Percentiles rank a stretch among this genome's conserved stretches.
Conservation (phyloP, 805 yeast genomes). For the Cyberlindnera suaveolens region DNA sequence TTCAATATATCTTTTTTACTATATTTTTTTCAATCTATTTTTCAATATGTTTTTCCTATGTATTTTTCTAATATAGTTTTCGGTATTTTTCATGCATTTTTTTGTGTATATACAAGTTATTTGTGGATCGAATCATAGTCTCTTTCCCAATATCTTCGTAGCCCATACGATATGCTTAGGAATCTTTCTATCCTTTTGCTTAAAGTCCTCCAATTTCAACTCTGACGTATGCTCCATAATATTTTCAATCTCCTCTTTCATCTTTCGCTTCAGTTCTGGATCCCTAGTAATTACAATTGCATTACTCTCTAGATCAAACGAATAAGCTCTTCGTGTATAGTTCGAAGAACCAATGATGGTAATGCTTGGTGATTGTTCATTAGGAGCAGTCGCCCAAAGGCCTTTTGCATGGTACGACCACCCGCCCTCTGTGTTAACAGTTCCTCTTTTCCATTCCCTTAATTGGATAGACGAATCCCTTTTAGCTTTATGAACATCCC, state of each 20-base stretch:
- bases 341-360: slow-evolving; percentile 91
- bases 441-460: slow-evolving; percentile 83
- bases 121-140: slow-evolving; percentile 27
- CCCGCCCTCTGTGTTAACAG: slow-evolving; percentile 73
- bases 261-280: slow-evolving; percentile 43
- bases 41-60: no score
- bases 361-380: slow-evolving; percentile 53
- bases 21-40: no score
- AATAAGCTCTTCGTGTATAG: slow-evolving; percentile 85
- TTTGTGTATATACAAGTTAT: not conserved
- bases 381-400: slow-evolving; percentile 68
- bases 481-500: slow-evolving; percentile 37
- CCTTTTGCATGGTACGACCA: slow-evolving; percentile 99
- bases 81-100: not conserved
- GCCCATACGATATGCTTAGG: slow-evolving; percentile 61
- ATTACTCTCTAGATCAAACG: slow-evolving; percentile 83
- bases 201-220: slow-evolving; percentile 56
- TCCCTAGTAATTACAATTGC: slow-evolving; percentile 74
- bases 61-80: no score
- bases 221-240: slow-evolving; percentile 46
- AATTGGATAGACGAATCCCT: slow-evolving; percentile 45
- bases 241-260: slow-evolving; percentile 60
- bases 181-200: slow-evolving; percentile 53
- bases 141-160: slow-evolving; percentile 54
- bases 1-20: not conserved